A percentile compares a stretch with the other conserved stretches of the same genome.
Evolutionary conservation across 1,284 basidiomycete species (phyloP).

Genomic region (Agroathelia rolfsii): DNA sequence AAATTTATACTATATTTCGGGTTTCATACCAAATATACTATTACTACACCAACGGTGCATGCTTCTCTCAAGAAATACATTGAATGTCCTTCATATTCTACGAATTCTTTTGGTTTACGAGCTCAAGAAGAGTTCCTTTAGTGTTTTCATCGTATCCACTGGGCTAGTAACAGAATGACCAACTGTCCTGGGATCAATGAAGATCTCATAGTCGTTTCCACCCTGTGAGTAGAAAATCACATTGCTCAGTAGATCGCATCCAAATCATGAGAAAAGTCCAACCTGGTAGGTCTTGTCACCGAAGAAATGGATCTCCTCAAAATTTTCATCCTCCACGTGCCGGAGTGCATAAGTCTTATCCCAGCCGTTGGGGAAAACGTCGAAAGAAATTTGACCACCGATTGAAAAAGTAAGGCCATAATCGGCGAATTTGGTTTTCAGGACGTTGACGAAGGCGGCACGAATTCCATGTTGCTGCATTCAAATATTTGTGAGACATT

Average conservation of each 20-base stretch:
- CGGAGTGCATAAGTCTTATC: conserved; percentile 92
- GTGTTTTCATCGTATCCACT: conserved; percentile 62
- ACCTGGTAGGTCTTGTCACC: conserved; percentile 88
- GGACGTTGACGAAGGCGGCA: conserved; percentile 64
- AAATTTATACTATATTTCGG: conserved; percentile 1
- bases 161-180: conserved; percentile 80
- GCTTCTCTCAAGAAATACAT: too few relatives aligned
- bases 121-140: conserved; percentile 67
- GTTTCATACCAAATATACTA: background rate
- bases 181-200: conserved; percentile 69
- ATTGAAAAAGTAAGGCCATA: conserved; percentile 89
- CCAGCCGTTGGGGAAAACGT: conserved; percentile 91
- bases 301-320: conserved; percentile 96
- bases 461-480: conserved; percentile 58
- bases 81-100: too few relatives aligned
- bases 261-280: conserved; percentile 17
- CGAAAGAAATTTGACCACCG: conserved; percentile 95
- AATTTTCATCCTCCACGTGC: conserved; percentile 77
- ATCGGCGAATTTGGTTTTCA: conserved; percentile 78
- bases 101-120: too few relatives aligned
- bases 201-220: conserved; percentile 97
- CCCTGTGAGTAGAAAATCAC: conserved; percentile 41
- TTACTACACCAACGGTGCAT: too few relatives aligned
- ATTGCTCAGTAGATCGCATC: conserved; percentile 1
- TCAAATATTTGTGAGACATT: conserved; percentile 25